Evolutionary conservation across 345 rosid species (phyloP).

Genomic region (Gossypium arboreum): DNA sequence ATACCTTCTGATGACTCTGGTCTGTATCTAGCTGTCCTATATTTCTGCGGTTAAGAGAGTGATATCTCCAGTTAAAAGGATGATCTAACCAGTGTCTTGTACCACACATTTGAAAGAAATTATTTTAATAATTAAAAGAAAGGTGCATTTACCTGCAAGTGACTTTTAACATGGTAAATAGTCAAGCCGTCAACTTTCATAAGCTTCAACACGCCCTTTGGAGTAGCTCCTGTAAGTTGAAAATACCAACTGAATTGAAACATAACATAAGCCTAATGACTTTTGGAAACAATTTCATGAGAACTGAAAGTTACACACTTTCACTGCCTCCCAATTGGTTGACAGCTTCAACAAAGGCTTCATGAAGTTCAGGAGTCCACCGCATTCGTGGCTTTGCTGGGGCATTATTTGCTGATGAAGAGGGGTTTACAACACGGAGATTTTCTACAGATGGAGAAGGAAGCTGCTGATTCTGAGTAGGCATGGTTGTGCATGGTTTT

Average conservation of each 20-base stretch:
- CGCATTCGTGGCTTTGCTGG: conserved; percentile 83
- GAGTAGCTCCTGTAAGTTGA: conserved; percentile 67
- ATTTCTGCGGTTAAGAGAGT: conserved; percentile 59
- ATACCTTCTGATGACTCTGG: conserved; percentile 83
- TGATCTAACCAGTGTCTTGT: conserved; percentile 6
- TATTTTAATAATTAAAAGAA: not conserved
- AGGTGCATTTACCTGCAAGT: conserved; percentile 63
- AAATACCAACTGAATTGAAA: conserved; percentile 26
- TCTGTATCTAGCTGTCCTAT: conserved; percentile 71
- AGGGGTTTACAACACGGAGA: conserved; percentile 36
- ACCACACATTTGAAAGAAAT: not conserved
- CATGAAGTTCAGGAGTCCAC: conserved; percentile 93
- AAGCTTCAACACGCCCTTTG: conserved; percentile 83
- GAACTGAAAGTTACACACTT: conserved; percentile 35
- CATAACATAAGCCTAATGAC: conserved; percentile 12
- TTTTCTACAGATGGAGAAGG: conserved; percentile 54
- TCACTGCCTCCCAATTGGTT: conserved; percentile 81
- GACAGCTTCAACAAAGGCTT: conserved; percentile 88
- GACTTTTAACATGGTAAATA: conserved; percentile 91
- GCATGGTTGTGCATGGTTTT: conserved; percentile 30
- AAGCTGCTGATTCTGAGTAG: conserved; percentile 44
- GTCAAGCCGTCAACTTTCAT: conserved; percentile 88
- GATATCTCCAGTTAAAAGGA: conserved; percentile 22
- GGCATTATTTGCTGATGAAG: conserved; percentile 54
- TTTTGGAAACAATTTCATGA: not conserved